Percentiles rank a stretch among this genome's conserved stretches.
These are phyloP conservation scores for Ceratobasidium sp. DNA, from an alignment of 1,284 basidiomycete species.

Conservation along the genomic window DNA sequence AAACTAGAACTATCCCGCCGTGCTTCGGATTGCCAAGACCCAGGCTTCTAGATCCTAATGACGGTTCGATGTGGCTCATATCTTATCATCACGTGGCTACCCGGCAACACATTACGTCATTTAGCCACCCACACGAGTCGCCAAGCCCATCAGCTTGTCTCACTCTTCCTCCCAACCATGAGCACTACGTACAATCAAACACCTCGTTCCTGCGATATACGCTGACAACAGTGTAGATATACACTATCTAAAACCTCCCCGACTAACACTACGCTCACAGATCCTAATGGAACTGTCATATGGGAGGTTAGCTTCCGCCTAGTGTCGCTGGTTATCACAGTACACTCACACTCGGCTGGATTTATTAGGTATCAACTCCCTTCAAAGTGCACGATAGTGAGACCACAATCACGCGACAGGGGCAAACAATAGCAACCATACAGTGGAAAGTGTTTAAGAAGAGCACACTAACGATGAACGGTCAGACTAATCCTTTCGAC, in stretches of 20 bases:
- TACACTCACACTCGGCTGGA: too few relatives aligned
- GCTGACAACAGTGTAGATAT: neutral
- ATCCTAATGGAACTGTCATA: conserved; percentile 1
- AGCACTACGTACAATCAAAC: too few relatives aligned
- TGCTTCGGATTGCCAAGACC: too few relatives aligned
- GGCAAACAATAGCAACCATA: conserved; percentile 6
- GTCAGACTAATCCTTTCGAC: neutral
- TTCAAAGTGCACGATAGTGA: neutral
- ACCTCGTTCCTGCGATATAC: too few relatives aligned
- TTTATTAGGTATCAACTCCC: conserved; percentile 5
- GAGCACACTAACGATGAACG: conserved; percentile 33
- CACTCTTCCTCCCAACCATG: too few relatives aligned
- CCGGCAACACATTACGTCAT: neutral
- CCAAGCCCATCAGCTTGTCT: too few relatives aligned
- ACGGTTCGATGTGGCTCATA: neutral
- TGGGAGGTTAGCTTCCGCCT: conserved; percentile 11
- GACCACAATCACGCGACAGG: conserved; percentile 31
- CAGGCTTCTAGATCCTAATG: neutral
- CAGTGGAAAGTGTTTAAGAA: conserved; percentile 17
- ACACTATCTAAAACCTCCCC: conserved; percentile 27
- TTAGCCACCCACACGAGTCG: neutral
- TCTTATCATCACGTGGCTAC: neutral
- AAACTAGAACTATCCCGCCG: too few relatives aligned
- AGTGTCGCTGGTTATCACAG: neutral
- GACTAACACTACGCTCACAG: conserved; percentile 19